Evolutionary conservation across 495 filamentous ascomycete genomes (phyloP).

Genomic region (Daldinia concentrica): DNA sequence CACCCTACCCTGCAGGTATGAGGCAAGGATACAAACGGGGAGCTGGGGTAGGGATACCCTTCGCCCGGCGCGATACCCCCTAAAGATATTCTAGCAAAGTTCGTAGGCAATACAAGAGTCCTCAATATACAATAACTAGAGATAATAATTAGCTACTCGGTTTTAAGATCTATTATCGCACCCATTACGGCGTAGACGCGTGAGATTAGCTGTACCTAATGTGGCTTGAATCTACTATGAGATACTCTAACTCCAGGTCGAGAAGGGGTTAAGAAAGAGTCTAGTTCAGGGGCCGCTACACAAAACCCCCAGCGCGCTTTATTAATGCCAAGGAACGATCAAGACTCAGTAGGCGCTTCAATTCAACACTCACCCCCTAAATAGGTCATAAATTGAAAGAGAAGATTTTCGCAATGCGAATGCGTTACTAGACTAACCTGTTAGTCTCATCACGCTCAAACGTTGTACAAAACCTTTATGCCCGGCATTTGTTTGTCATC

Average conservation of each 20-base stretch:
- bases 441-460: neutral
- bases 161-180: neutral
- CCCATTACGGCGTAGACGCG: neutral
- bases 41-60: neutral
- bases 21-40: slow-evolving; percentile 1
- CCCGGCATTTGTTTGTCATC: neutral
- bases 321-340: slow-evolving; percentile 14
- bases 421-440: neutral
- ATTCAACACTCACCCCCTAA: neutral
- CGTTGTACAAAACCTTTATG: neutral
- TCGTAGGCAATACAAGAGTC: neutral
- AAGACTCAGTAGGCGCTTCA: slow-evolving; percentile 25
- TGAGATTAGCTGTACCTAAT: neutral
- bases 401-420: neutral
- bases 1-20: slow-evolving; percentile 8
- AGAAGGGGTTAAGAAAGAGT: neutral
- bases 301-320: slow-evolving; percentile 9
- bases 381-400: neutral
- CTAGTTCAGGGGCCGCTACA: slow-evolving; percentile 4
- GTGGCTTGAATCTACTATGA: neutral
- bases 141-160: neutral
- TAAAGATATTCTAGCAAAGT: neutral
- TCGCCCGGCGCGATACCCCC: neutral
- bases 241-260: neutral
- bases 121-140: neutral